Evolutionary conservation across 495 filamentous ascomycete genomes (phyloP), one percentile per base, ranked within the genome.

Genomic region (Daldinia bambusicola): DNA sequence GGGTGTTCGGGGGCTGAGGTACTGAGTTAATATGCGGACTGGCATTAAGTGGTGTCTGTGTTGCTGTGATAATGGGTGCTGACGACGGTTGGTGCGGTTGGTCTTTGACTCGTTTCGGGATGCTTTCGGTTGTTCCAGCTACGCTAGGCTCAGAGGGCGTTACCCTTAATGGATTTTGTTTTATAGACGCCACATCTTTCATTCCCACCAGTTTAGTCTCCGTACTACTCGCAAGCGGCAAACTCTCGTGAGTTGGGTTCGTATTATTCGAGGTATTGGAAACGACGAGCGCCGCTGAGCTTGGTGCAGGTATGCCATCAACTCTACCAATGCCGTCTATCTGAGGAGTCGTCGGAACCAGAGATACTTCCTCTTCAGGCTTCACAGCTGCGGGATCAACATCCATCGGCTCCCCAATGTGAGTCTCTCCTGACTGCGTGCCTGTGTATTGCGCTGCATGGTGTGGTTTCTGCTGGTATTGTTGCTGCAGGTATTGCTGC

Each of bases 161-260:
- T 69, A 55, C 63, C 64, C 18, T 63, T 66, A 18, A n/a, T 31
- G 34, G 51, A 37, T 51, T 63, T 50, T 55, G 64, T 66, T 53
- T 65, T 31, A 59, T 58, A 45, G 58, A 38, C 55, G 53, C 55
- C 58, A 58, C 41, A 30, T 69, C 66, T 69, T 69, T 69, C 57
- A 73, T 69, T 62, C 61, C 70, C 18, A 31, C 32, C 10, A 41
- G 53, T 41, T 79, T 80, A 36, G 79, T 74, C 9, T 81, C 82
- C 20, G 60, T 71, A 52, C 36, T 70, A n/a, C 79, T 77, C 40
- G 74, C 40, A 72, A 77, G 78, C 70, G 83, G 77, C 30, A 81
- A 77, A 34, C 76, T 78, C 41, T 88, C 86, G 52, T 83, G 82
- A 68, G 87, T 85, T 0, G 87, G 84, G 63, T 84, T 86, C 2